A percentile compares a stretch with the other conserved stretches of the same genome.
Conservation (phyloP, 2,329 filamentous ascomycete genomes). For the Bipolaris bicolor region DNA sequence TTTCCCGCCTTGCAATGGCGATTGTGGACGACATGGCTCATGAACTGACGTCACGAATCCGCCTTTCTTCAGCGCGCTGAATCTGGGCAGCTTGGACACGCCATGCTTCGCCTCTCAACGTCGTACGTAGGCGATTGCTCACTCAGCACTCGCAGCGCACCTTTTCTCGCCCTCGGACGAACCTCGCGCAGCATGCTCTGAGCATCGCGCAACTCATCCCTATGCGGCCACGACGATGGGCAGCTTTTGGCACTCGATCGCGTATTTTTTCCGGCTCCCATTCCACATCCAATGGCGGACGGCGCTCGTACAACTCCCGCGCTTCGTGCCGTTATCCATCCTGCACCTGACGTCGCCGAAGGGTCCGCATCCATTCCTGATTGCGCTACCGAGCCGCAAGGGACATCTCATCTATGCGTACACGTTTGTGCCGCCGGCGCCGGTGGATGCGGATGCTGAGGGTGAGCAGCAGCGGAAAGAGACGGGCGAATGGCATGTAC, state of each 20-base stretch:
- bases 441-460: constrained; percentile 36
- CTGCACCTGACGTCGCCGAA: constrained; percentile 49
- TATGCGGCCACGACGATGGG: constrained; percentile 32
- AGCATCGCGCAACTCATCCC: not conserved
- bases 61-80: constrained; percentile 12
- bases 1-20: not conserved
- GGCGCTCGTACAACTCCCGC: constrained; percentile 45
- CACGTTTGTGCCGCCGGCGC: constrained; percentile 50
- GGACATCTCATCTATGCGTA: constrained; percentile 49
- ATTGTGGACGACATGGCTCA: not conserved
- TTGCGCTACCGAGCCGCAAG: constrained; percentile 50
- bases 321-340: constrained; percentile 46
- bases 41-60: constrained; percentile 13
- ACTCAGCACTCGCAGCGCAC: constrained; percentile 10
- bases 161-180: not conserved
- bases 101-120: constrained; percentile 4
- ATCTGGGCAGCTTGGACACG: constrained; percentile 10
- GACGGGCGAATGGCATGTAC: constrained; percentile 44
- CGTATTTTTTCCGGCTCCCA: constrained; percentile 48
- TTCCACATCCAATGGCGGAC: constrained; percentile 44
- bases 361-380: constrained; percentile 52
- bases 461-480: constrained; percentile 24
- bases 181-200: constrained; percentile 15
- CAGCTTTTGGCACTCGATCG: constrained; percentile 38
- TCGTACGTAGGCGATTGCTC: constrained; percentile 3